Evolutionary conservation across 768 basidiomycete genomes (phyloP), one percentile per base, ranked within the genome.

Genomic region (Rhodotorula taiwanensis): DNA sequence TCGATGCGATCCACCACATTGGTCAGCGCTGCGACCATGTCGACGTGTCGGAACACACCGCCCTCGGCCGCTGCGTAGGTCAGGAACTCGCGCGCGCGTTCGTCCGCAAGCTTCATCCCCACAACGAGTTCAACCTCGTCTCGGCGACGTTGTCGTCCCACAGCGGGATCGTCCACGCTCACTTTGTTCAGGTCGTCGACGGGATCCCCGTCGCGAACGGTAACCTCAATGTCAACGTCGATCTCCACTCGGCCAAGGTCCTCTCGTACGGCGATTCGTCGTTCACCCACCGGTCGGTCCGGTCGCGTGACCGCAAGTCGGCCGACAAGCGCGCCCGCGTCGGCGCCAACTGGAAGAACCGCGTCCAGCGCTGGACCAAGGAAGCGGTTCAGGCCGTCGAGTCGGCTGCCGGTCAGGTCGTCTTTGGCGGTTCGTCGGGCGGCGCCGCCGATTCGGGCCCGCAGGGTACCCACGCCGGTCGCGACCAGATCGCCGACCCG

Each of bases 171-270:
- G 86, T 89, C 33, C 91, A 97, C 76, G 80, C 91, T 70, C 94
- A 93, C 74, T 84, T 86, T 65, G 82, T 86, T 70, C 93, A 99
- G 78, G 66, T 87, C 61, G 77, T 92, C 72, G 84, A 87, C 25
- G 91, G 89, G 20, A 78, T 94, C 49, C 89, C 94, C 73, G 89
- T 99, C 56, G 61, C 66, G 39, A 66, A 72, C 21, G 81, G 82
- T 16, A 89, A 95, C 72, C 89, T 88, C 33, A 87, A 95, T 76
- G 83, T 95, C 79, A 97, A 97, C 75, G 77, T 99, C 73, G 95
- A 97, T 79, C 79, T 97, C 76, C 85, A 85, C 76, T 82, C 87
- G 58, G 91, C 89, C 48, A 77, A 81, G 70, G 82, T 98, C 25
- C 73, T 97, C 51, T 92, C 89, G 1, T 89, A 85, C 71, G 92